A percentile compares a stretch with the other conserved stretches of the same genome.
phyloP scores from a whole-genome alignment of 257 asterid genomes.

The Solanum commersonii region DNA sequence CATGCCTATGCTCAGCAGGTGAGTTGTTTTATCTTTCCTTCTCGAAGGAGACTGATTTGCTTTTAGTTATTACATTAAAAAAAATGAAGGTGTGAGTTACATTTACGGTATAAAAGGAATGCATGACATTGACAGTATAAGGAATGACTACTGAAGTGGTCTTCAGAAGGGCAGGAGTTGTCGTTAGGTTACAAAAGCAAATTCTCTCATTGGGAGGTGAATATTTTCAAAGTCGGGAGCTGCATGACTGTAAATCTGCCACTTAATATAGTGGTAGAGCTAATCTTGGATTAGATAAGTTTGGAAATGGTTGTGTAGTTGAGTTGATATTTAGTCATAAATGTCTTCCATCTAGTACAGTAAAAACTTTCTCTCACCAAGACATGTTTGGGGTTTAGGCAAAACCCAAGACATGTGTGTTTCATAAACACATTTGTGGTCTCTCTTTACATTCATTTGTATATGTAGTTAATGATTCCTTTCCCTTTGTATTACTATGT shows the following conservation, averaged over 20 bases:
- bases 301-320: not conserved
- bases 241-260: not conserved
- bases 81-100: not conserved
- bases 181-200: not conserved
- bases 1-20: conserved; percentile 96
- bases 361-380: not conserved
- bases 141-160: not conserved
- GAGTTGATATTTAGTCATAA: not conserved
- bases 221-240: not conserved
- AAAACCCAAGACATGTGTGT: not conserved
- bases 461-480: not conserved
- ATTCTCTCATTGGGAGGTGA: not conserved
- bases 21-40: not conserved
- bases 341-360: not conserved
- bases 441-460: not conserved
- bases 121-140: not conserved
- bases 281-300: not conserved
- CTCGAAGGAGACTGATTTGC: not conserved
- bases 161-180: not conserved
- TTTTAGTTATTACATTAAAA: not conserved
- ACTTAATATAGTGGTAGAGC: not conserved
- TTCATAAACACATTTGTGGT: not conserved
- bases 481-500: not conserved
- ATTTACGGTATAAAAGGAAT: not conserved
- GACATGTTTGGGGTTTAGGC: not conserved